Conservation (phyloP, 2,329 filamentous ascomycete species). For the Diaporthe velutina region DNA sequence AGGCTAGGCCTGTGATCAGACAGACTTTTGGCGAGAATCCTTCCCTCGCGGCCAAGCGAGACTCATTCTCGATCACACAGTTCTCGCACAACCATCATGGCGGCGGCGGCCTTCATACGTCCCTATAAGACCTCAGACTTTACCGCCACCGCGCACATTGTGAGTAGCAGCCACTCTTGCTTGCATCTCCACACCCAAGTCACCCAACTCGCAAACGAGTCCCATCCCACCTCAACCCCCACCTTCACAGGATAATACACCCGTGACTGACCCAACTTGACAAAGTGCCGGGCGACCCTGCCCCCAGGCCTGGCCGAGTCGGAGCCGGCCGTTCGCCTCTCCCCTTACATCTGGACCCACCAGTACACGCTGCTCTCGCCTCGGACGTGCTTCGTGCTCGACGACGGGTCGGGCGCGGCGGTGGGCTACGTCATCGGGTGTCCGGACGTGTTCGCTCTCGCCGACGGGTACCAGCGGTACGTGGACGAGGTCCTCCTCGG, state of each 20-base stretch:
- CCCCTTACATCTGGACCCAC: slow-evolving; percentile 66
- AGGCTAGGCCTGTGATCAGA: not conserved
- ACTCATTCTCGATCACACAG: not conserved
- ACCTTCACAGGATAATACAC: not conserved
- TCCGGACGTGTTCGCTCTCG: slow-evolving; percentile 57
- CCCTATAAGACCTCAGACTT: slow-evolving; percentile 18
- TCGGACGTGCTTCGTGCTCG: slow-evolving; percentile 60
- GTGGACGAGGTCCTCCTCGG: slow-evolving; percentile 46
- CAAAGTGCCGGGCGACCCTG: slow-evolving; percentile 62
- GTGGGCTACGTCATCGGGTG: slow-evolving; percentile 65
- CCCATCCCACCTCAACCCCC: not conserved
- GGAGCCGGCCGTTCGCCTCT: slow-evolving; percentile 50
- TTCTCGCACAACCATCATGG: not conserved
- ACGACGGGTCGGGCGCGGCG: slow-evolving; percentile 57
- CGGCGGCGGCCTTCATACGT: slow-evolving; percentile 6
- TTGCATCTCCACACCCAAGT: too few species aligned
- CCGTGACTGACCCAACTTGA: not conserved
- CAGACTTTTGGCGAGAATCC: not conserved
- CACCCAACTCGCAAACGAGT: not conserved
- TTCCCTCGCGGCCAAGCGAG: not conserved
- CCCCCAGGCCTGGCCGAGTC: slow-evolving; percentile 56
- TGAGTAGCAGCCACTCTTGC: not conserved
- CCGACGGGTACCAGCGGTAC: slow-evolving; percentile 55
- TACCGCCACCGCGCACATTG: slow-evolving; percentile 5
- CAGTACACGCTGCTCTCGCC: slow-evolving; percentile 62